Base-by-base conservation (phyloP, 345 rosid genomes). In the Rhizophora apiculata region DNA sequence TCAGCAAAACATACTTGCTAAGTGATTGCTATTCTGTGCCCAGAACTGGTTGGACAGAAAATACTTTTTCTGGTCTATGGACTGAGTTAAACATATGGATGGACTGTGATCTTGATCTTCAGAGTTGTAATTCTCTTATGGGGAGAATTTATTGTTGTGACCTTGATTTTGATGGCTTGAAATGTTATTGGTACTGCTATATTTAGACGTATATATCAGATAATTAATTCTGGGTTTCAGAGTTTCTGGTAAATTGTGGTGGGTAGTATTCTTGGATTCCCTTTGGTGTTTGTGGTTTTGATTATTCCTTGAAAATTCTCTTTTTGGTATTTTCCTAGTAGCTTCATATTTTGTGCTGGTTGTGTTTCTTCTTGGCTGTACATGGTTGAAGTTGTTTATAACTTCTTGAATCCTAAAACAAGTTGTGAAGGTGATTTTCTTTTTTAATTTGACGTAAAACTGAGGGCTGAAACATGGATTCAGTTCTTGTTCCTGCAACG, bases 1-100 rank as follows among this genome's bases (percentile, higher is more conserved):
- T 55, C 74, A 84, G 76, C 84, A 84, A 43, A 74, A 53, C 43
- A 22, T 80, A 19, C 80, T 83, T 61, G 87, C 83, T 51, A 87
- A 90, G 86, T 90, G 84, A 82, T 53, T 6, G 8, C 9, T 3
- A 36, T 22, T 34, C 4, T 1, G 22, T 11, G 6, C 29, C 1
- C 5, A 68, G 6, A 60, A 2, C 6, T 49, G 39, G 31, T n/a
- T 6, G 19, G n/a, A 43, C 43, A 8, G 60, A 56, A 24, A 8
- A 24, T 22, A 22, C 26, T 64, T 21, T 48, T 48, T 4, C 60
- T 24, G 30, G 34, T 58, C 22, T 72, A 32, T 64, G 57, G 58
- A 22, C 69, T 31, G 58, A 32, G 60, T 48, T 43, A 11, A 43
- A 3, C 49, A 43, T 13, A 54, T 68, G 55, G 18, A n/a, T 67